A percentile compares a stretch with the other conserved stretches of the same genome.
These are phyloP conservation scores for Papiliotrema laurentii DNA, from an alignment of 1,284 basidiomycete genomes.

Conservation along the genomic window DNA sequence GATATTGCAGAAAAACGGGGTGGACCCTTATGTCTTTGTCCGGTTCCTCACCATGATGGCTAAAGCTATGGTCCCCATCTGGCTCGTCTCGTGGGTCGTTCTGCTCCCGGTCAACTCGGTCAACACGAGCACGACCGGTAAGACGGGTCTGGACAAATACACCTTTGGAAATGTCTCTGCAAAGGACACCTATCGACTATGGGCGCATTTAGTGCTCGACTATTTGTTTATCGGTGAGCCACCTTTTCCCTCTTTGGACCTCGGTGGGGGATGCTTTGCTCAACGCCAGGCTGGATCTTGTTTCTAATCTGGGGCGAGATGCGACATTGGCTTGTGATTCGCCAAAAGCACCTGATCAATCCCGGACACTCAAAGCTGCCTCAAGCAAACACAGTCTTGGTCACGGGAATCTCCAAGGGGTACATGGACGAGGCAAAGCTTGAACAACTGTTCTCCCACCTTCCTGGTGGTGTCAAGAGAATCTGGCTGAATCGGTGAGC, in stretches of 20 bases:
- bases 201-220: conserved; percentile 50
- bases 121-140: conserved; percentile 44
- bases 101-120: conserved; percentile 61
- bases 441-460: conserved; percentile 60
- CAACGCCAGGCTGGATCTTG: conserved; percentile 54
- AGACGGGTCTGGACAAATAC: conserved; percentile 53
- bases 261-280: neutral
- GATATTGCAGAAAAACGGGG: conserved; percentile 49
- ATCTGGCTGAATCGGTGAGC: conserved; percentile 69
- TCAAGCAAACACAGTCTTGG: conserved; percentile 71
- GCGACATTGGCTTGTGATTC: conserved; percentile 60
- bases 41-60: conserved; percentile 62
- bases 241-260: neutral
- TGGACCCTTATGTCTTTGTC: conserved; percentile 69
- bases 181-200: conserved; percentile 42
- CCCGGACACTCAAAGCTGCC: conserved; percentile 60
- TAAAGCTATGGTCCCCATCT: conserved; percentile 63
- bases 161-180: conserved; percentile 53
- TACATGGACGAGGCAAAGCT: conserved; percentile 61
- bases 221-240: conserved; percentile 50
- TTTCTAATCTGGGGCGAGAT: conserved; percentile 65
- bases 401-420: conserved; percentile 65
- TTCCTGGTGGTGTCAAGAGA: conserved; percentile 70
- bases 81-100: conserved; percentile 57
- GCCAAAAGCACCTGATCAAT: conserved; percentile 65